Evolutionary conservation across 345 rosid species (phyloP).

Genomic region (Conringia planisiliqua): DNA sequence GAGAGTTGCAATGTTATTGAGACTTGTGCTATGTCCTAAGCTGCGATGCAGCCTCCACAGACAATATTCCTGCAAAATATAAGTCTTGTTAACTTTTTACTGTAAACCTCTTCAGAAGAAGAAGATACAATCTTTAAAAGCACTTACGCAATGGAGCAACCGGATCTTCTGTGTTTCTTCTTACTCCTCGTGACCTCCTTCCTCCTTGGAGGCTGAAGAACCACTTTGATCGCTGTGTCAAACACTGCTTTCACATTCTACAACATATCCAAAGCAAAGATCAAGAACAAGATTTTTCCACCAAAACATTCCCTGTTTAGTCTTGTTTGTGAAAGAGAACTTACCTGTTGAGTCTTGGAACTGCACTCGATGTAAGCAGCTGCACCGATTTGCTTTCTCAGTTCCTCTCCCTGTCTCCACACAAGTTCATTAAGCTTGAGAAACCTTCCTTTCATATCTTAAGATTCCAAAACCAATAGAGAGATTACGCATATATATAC

Average conservation of each 20-base stretch:
- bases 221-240: slow-evolving; percentile 92
- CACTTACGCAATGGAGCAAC: slow-evolving; percentile 75
- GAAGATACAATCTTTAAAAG: not conserved
- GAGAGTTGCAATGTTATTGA: slow-evolving; percentile 1
- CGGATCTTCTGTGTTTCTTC: slow-evolving; percentile 56
- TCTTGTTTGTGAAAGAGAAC: not conserved
- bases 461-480: not conserved
- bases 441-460: not conserved
- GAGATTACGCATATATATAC: slow-evolving; percentile 21
- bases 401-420: slow-evolving; percentile 72
- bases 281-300: not conserved
- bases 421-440: slow-evolving; percentile 3
- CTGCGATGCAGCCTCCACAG: slow-evolving; percentile 68
- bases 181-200: slow-evolving; percentile 65
- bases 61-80: slow-evolving; percentile 53
- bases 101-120: not conserved
- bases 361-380: slow-evolving; percentile 97
- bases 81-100: not conserved
- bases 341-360: slow-evolving; percentile 96
- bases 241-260: slow-evolving; percentile 96
- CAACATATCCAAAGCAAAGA: slow-evolving; percentile 3
- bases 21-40: slow-evolving; percentile 30
- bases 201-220: slow-evolving; percentile 94
- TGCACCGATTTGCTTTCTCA: slow-evolving; percentile 93
- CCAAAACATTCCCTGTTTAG: not conserved